A percentile compares a stretch with the other conserved stretches of the same genome.
Evolutionary conservation across 768 basidiomycete species (phyloP).

Genomic region (Leucosporidium scottii): DNA sequence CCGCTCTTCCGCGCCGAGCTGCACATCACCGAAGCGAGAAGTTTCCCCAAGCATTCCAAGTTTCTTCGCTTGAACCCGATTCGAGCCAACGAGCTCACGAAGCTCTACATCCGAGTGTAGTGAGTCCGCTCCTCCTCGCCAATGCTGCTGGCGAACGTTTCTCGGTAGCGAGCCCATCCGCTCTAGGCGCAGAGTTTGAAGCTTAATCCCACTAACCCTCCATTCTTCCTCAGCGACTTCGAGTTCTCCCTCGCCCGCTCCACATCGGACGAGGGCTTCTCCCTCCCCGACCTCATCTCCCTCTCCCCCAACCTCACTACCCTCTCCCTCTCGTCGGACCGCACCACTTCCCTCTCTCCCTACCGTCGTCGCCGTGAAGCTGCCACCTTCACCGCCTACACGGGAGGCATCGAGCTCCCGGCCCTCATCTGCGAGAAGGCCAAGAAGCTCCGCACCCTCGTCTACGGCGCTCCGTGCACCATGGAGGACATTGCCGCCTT

Average conservation of each 20-base stretch:
- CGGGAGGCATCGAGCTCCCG: slow-evolving; percentile 11
- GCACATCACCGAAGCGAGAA: slow-evolving; percentile 4
- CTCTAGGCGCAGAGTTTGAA: no score
- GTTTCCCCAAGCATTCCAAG: background rate
- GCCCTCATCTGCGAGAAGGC: background rate
- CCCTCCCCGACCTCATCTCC: slow-evolving; percentile 6
- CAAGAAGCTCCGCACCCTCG: slow-evolving; percentile 1
- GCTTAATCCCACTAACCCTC: background rate
- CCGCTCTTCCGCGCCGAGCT: background rate
- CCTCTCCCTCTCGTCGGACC: background rate
- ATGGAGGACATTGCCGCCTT: slow-evolving; percentile 6
- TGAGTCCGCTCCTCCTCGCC: background rate
- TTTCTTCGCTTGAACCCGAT: background rate
- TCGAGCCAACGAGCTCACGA: background rate
- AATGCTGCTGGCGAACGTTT: no score
- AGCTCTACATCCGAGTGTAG: background rate
- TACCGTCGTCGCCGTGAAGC: background rate
- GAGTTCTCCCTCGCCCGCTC: background rate
- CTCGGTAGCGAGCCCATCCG: no score
- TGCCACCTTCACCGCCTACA: background rate
- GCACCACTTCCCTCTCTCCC: background rate
- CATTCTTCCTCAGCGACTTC: background rate
- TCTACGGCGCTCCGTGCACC: slow-evolving; percentile 5
- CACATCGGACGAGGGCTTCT: slow-evolving; percentile 11
- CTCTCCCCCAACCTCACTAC: background rate